phyloP scores from a whole-genome alignment of 768 basidiomycete species.

The Strobilomyces echinocephalus region DNA sequence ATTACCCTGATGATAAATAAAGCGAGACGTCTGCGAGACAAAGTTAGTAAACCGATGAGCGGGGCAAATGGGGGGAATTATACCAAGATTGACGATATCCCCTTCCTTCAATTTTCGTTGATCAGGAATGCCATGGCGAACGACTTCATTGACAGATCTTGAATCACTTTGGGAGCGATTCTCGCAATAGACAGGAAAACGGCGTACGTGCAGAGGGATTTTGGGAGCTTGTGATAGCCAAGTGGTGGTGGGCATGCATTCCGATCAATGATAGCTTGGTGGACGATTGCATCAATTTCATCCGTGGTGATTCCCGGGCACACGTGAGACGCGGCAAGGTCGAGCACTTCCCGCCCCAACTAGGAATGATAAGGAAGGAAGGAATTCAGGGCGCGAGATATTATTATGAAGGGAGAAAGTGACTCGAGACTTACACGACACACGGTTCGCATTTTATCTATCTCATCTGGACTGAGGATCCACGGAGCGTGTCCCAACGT shows the following conservation, averaged over 20 bases:
- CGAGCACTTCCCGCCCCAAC: constrained; percentile 90
- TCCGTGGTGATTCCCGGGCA: constrained; percentile 94
- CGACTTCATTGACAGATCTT: constrained; percentile 90
- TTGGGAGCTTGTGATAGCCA: constrained; percentile 87
- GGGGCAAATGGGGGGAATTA: constrained; percentile 18
- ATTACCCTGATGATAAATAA: constrained; percentile 73
- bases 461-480: constrained; percentile 67
- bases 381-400: background rate
- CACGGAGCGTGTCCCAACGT: constrained; percentile 57
- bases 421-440: constrained; percentile 58
- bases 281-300: constrained; percentile 89
- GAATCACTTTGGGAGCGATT: constrained; percentile 1
- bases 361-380: constrained; percentile 29
- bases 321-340: constrained; percentile 81
- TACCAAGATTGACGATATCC: constrained; percentile 94
- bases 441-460: constrained; percentile 83
- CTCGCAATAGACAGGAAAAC: constrained; percentile 1
- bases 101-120: constrained; percentile 79
- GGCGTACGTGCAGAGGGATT: constrained; percentile 93
- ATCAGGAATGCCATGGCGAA: constrained; percentile 97
- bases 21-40: constrained; percentile 61
- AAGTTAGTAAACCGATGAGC: constrained; percentile 16
- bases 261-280: constrained; percentile 85
- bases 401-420: background rate
- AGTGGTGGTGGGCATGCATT: constrained; percentile 92